Evolutionary conservation across 2,329 filamentous ascomycete genomes (phyloP), one percentile per base, ranked within the genome.

Genomic region (Neoarthrinium moseri): DNA sequence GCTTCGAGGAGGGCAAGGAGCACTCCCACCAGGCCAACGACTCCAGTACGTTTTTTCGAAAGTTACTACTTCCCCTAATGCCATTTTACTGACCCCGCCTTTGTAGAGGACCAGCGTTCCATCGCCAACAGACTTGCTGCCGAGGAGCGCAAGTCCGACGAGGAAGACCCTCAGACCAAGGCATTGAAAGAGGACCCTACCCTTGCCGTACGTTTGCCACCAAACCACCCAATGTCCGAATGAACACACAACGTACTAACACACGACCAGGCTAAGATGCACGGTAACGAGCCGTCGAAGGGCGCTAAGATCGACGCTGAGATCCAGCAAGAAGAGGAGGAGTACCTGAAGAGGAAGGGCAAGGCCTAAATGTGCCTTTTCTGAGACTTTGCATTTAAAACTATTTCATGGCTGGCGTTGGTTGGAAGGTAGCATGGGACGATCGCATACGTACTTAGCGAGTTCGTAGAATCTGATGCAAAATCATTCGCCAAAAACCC

Each of bases 301-400:
- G 86, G 87, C 15, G 87, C 86, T 20, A 79, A 86, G 73, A 76
- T 89, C 47, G 87, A 91, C 63, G 79, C 86, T 47, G 63, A 87
- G 66, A 55, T 91, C 37, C 71, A 78, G 59, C 78, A 80, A 4
- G 86, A 90, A 57, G 87, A 91, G 48, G 79, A 87, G 59, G 80
- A 76, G 53, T 68, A 77, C 44, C 58, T 89, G 50, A 76, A 72
- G 68, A 76, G 74, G 63, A 89, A 87, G 74, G 78, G 81, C 51
- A 69, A 67, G 58, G 66, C 63, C 18, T 71, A 62, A 56, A 51
- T 20, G 30, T 30, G 21, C 8, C 30, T 29, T 17, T 13, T 22
- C 23, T 32, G n/a, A 32, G n/a, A 15, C 15, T 21, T n/a, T 15
- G 18, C 10, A 22, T 18, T 17, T 22, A 10, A 12, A 23, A 29